Base-by-base conservation (phyloP, 2,329 filamentous ascomycete species). In the Talaromyces amestolkiae region DNA sequence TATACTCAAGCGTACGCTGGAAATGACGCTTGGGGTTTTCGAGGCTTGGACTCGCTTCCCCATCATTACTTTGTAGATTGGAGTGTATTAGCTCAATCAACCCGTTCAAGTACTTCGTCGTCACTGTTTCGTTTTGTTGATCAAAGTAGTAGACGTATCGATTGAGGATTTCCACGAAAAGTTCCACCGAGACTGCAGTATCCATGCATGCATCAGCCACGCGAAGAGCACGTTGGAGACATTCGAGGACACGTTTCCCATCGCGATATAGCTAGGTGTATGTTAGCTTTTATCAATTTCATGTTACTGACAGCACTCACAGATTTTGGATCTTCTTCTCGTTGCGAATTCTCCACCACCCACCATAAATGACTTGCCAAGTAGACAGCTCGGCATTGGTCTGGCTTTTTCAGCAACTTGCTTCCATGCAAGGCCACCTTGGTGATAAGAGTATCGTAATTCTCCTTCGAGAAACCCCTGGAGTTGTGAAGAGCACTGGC, bases 121-220 rank as follows among this genome's bases (percentile, higher is more conserved):
- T 99, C 45, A 99, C 95, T 70, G 93, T 93, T 80, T 99, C 95
- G 79, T 99, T 99, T 76, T 97, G 92, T 78, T 99, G 94, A 78
- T 99, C 95, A 81, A 97, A 99, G 82, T 98, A 99, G 79, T 99
- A 99, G 62, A 98, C 93, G 76, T 99, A 99, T 78, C 95, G 89
- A 78, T 99, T 97, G 64, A 99, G 82, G 69, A 99, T 99, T 81
- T 99, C 95, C 65, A 99, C 94, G 79, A 99, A 99, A 58, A 99
- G 85, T 80, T 99, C 96, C 56, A 99, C 95, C 2, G 93, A 97
- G 3, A 97, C 93, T 7, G 93, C 92, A 8, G 93, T 95, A 79
- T 99, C 96, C 95, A 99, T 99, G 81, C 95, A 99, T 7, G 95
- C 96, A 78, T 99, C 95, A 2, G 95, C 96, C 33, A 99, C 96